phyloP scores from a whole-genome alignment of 2,329 filamentous ascomycete genomes.

The Rasamsonia emersonii region DNA sequence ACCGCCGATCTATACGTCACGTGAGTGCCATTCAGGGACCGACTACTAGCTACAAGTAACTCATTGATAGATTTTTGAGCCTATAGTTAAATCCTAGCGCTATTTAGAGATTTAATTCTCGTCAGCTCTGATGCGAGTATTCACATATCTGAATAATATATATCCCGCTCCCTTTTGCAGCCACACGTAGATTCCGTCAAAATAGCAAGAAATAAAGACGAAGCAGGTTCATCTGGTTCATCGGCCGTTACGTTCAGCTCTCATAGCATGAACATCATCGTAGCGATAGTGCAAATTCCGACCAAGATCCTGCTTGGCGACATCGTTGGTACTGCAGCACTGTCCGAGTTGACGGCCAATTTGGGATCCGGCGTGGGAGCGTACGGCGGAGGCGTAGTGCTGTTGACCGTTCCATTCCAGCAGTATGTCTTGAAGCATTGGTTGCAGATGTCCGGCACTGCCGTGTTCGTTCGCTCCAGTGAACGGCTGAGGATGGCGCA shows the following conservation, averaged over 20 bases:
- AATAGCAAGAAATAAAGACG: too few species aligned
- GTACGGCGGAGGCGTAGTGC: constrained; percentile 30
- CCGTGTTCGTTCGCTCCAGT: constrained; percentile 60
- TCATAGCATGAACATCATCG: too few species aligned
- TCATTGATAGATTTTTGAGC: too few species aligned
- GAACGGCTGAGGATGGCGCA: constrained; percentile 78
- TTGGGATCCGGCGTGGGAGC: constrained; percentile 24
- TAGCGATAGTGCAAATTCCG: not conserved
- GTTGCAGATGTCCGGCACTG: constrained; percentile 62
- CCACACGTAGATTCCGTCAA: too few species aligned
- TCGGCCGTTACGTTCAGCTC: too few species aligned
- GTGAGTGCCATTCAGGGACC: not conserved
- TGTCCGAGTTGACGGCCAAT: not conserved
- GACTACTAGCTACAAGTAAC: too few species aligned
- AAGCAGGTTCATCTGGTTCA: too few species aligned
- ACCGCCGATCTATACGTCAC: not conserved
- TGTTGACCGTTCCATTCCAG: constrained; percentile 71
- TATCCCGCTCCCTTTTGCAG: too few species aligned
- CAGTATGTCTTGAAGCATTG: constrained; percentile 77
- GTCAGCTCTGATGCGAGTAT: too few species aligned
- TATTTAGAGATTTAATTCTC: too few species aligned
- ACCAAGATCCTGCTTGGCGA: not conserved
- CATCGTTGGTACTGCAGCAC: not conserved
- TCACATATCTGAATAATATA: too few species aligned
- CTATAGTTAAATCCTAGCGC: too few species aligned